These are phyloP conservation scores for Ophiognomonia clavigignenti-juglandacearum DNA, from an alignment of 2,329 filamentous ascomycete species.

Conservation along the genomic window DNA sequence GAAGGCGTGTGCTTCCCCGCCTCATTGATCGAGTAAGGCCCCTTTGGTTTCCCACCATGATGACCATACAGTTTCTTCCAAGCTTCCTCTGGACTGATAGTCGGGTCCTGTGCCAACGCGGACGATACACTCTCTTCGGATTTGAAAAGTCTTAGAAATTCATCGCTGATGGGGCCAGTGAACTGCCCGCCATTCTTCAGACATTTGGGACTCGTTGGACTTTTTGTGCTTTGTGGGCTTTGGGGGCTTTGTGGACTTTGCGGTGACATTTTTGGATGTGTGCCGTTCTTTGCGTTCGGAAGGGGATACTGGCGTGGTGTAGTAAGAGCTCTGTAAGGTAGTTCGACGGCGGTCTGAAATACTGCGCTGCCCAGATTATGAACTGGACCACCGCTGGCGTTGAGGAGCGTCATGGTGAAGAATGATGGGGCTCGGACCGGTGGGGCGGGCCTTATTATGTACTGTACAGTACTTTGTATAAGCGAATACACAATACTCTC, in stretches of 20 bases:
- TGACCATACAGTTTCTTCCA: conserved; percentile 51
- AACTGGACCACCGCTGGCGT: conserved; percentile 5
- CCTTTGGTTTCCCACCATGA: conserved; percentile 16
- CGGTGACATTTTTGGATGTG: not conserved
- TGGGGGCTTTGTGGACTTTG: conserved; percentile 6
- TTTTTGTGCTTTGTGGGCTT: conserved; percentile 6
- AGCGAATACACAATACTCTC: not conserved
- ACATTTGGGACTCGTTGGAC: conserved; percentile 5
- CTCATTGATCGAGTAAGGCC: conserved; percentile 13
- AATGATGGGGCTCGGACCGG: not conserved
- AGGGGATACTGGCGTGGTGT: conserved; percentile 19
- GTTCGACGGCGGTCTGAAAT: conserved; percentile 25
- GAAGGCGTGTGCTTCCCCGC: conserved; percentile 19
- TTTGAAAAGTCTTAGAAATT: conserved; percentile 48
- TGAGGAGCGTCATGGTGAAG: conserved; percentile 4
- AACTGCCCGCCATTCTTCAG: conserved; percentile 4
- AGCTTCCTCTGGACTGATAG: conserved; percentile 45
- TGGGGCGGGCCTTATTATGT: not conserved
- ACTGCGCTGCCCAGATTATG: conserved; percentile 12
- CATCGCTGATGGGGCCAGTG: conserved; percentile 32
- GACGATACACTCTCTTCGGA: conserved; percentile 52
- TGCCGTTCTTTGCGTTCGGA: not conserved
- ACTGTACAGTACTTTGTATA: not conserved
- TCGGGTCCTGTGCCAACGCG: conserved; percentile 48
- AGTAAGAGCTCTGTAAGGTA: conserved; percentile 26